phyloP scores from a whole-genome alignment of 2,329 filamentous ascomycete genomes.

The Gaeumannomyces tritici region DNA sequence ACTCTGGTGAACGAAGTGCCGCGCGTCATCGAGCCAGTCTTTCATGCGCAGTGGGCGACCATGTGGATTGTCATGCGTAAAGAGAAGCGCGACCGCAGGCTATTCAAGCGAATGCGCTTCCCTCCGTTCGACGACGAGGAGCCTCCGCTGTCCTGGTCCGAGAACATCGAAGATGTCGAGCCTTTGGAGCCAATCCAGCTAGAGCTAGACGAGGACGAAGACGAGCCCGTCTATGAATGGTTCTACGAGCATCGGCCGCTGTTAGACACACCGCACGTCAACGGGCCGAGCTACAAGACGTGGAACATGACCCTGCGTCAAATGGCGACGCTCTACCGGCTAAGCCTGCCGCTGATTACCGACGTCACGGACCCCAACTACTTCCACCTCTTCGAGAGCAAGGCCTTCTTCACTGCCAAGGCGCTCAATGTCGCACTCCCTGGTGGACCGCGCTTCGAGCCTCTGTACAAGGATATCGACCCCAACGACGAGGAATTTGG shows the following conservation, averaged over 20 bases:
- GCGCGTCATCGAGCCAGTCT: conserved; percentile 93
- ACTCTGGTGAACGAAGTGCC: conserved; percentile 96
- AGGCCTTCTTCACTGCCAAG: conserved; percentile 92
- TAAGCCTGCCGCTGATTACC: conserved; percentile 83
- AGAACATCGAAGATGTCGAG: conserved; percentile 98
- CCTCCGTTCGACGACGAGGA: conserved; percentile 98
- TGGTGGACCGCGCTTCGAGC: conserved; percentile 94
- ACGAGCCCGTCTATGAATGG: conserved; percentile 88
- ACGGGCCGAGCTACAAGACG: conserved; percentile 89
- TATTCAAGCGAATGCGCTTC: conserved; percentile 99
- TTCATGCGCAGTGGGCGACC: conserved; percentile 96
- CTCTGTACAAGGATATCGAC: conserved; percentile 95
- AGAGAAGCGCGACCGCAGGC: conserved; percentile 88
- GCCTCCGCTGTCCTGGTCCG: conserved; percentile 92
- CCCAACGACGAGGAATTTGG: conserved; percentile 98
- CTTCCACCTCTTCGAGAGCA: conserved; percentile 92
- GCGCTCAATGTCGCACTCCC: conserved; percentile 94
- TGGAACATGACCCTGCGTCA: conserved; percentile 92
- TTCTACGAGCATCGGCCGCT: conserved; percentile 93
- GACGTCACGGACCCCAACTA: conserved; percentile 95
- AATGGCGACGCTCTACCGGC: conserved; percentile 89
- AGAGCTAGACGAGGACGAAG: conserved; percentile 92
- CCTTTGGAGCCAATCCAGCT: conserved; percentile 96
- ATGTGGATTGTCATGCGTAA: conserved; percentile 99
- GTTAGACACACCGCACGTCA: conserved; percentile 85